Conservation (phyloP, 2,329 filamentous ascomycete genomes). For the Juglanconis sp. region DNA sequence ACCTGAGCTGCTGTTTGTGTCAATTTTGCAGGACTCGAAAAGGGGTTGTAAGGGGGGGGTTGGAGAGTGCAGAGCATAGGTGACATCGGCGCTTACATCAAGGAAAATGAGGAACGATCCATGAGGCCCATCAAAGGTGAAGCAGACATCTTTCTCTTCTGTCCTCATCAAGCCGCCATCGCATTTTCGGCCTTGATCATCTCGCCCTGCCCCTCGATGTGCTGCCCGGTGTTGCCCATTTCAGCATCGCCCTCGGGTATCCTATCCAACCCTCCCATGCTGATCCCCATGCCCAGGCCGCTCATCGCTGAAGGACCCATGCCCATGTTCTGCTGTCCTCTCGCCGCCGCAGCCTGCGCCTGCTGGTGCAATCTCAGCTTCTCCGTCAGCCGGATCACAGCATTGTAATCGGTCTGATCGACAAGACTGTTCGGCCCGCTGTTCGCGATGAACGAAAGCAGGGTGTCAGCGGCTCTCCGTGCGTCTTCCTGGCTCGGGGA, state of each 20-base stretch:
- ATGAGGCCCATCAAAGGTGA: neutral
- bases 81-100: conserved; percentile 1
- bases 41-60: neutral
- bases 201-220: conserved; percentile 14
- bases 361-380: conserved; percentile 71
- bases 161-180: conserved; percentile 26
- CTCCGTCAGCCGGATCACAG: conserved; percentile 79
- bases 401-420: conserved; percentile 73
- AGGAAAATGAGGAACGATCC: neutral
- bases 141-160: neutral
- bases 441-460: conserved; percentile 77
- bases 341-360: conserved; percentile 26
- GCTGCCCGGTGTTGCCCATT: conserved; percentile 36
- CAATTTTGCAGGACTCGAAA: neutral
- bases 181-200: conserved; percentile 35
- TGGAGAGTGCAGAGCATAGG: no score
- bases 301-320: conserved; percentile 24
- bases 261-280: conserved; percentile 49
- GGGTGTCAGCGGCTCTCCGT: conserved; percentile 72
- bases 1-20: neutral
- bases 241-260: conserved; percentile 58
- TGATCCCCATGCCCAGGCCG: conserved; percentile 16
- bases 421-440: conserved; percentile 63
- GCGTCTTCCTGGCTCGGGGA: conserved; percentile 85
- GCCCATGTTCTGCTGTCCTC: conserved; percentile 9